Percentiles rank a stretch among this genome's conserved stretches.
phyloP scores from a whole-genome alignment of 257 asterid genomes.

The Primulina tabacum region DNA sequence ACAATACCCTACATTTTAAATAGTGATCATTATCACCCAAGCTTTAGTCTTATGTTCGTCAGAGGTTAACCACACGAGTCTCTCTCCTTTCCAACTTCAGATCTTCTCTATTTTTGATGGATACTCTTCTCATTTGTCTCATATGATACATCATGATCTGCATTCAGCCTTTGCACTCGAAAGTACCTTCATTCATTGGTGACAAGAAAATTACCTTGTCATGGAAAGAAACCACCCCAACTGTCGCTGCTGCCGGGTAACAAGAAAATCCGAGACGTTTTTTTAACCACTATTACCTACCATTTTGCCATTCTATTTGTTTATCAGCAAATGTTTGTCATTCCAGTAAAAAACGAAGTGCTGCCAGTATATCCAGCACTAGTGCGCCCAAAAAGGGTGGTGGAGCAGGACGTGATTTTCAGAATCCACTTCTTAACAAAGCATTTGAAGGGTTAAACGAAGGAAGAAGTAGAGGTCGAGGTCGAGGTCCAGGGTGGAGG shows the following conservation, averaged over 20 bases:
- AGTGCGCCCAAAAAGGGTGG: conserved; percentile 58
- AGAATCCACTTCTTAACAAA: conserved; percentile 65
- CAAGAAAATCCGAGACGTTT: not conserved
- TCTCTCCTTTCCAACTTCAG: not conserved
- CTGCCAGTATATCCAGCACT: conserved; percentile 44
- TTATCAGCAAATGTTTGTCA: not conserved
- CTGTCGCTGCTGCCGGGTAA: conserved; percentile 59
- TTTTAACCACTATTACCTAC: not conserved
- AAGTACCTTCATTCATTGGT: conserved; percentile 81
- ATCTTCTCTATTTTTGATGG: not conserved
- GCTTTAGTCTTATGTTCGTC: not conserved
- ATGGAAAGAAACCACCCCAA: conserved; percentile 69
- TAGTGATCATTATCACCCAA: not conserved
- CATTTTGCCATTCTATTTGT: not conserved
- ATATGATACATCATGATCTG: not conserved
- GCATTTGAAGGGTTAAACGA: conserved; percentile 66
- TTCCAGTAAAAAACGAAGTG: conserved; percentile 64
- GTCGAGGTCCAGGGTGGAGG: conserved; percentile 64
- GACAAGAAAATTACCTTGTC: conserved; percentile 77
- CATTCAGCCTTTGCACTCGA: conserved; percentile 74
- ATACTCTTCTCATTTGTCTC: not conserved
- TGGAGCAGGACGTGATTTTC: conserved; percentile 53
- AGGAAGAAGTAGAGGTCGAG: conserved; percentile 46
- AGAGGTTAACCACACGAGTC: not conserved
- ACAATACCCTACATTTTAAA: not conserved